Evolutionary conservation across 2,329 filamentous ascomycete genomes (phyloP).

Genomic region (Talaromyces sp.): DNA sequence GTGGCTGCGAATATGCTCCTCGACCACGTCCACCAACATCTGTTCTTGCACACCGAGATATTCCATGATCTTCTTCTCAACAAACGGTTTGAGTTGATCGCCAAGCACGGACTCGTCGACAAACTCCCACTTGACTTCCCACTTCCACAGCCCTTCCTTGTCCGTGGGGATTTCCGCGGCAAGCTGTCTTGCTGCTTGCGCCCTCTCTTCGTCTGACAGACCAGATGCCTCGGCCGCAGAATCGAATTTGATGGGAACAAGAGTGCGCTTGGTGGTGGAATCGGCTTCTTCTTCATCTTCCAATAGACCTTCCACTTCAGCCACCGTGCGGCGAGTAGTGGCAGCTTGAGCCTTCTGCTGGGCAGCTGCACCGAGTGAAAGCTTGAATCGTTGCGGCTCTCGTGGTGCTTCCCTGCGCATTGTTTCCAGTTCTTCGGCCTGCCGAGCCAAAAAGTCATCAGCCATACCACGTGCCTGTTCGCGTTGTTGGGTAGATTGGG

Average conservation of each 20-base stretch:
- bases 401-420: conserved; percentile 36
- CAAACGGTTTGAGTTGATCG: conserved; percentile 86
- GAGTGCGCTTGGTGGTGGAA: conserved; percentile 62
- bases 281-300: conserved; percentile 90
- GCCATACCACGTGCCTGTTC: conserved; percentile 80
- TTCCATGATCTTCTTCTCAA: conserved; percentile 97
- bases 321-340: conserved; percentile 69
- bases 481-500: conserved; percentile 63
- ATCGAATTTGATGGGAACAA: conserved; percentile 79
- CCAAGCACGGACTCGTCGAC: conserved; percentile 75
- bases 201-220: conserved; percentile 82
- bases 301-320: conserved; percentile 87
- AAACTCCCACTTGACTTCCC: conserved; percentile 87
- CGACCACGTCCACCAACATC: conserved; percentile 86
- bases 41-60: conserved; percentile 95
- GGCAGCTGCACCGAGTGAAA: conserved; percentile 83
- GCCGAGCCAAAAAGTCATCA: conserved; percentile 81
- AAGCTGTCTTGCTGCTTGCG: conserved; percentile 72
- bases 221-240: conserved; percentile 58
- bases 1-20: conserved; percentile 74
- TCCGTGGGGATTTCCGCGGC: conserved; percentile 87
- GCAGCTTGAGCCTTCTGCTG: conserved; percentile 59
- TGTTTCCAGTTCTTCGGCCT: conserved; percentile 66
- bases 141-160: conserved; percentile 83
- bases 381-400: conserved; percentile 75